Evolutionary conservation across 1,284 basidiomycete genomes (phyloP), one percentile per base, ranked within the genome.

Genomic region (Ceratobasidium sp.): DNA sequence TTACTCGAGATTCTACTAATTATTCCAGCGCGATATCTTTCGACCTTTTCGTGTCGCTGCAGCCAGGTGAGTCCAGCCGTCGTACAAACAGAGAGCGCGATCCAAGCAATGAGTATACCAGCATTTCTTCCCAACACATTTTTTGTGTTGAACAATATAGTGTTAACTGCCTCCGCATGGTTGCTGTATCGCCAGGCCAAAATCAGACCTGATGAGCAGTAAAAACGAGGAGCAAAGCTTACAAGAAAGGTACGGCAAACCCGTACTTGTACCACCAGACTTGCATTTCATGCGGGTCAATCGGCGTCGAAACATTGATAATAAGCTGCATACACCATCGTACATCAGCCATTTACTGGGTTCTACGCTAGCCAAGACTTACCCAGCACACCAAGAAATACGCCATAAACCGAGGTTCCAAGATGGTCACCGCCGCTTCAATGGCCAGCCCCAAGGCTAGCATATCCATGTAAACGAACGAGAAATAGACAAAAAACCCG

Each of bases 101-200:
- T 83, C 89, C 89, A 90, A 0, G 84, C 87, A 63, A 89, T 75
- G 39, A 89, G 84, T 77, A 90, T 86, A 7, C 87, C 89, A 13
- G 87, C 84, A 81, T 88, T 88, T 55, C 81, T 79, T 7, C 84
- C 88, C 20, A 89, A 84, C 40, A 86, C 83, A 79, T 86, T 86
- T 75, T 86, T 84, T 7, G 88, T 89, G 82, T 89, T 82, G 86
- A 90, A 89, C 79, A 89, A 85, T 82, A 90, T 86, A 28, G 87
- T 87, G 26, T 88, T 85, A 42, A 71, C 69, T 42, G 69, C 69
- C 46, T 71, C 53, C 33, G 53, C 69, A 28, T 71, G 69, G 33
- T 71, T 71, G 39, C 69, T 71, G 39, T n/a, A n/a, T 18, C 4
- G 18, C 40, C 18, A n/a, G 23, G 6, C 4, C 10, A n/a, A 46